phyloP scores from a whole-genome alignment of 176 grass and related monocot genomes.

The Cymbopogon citratus region DNA sequence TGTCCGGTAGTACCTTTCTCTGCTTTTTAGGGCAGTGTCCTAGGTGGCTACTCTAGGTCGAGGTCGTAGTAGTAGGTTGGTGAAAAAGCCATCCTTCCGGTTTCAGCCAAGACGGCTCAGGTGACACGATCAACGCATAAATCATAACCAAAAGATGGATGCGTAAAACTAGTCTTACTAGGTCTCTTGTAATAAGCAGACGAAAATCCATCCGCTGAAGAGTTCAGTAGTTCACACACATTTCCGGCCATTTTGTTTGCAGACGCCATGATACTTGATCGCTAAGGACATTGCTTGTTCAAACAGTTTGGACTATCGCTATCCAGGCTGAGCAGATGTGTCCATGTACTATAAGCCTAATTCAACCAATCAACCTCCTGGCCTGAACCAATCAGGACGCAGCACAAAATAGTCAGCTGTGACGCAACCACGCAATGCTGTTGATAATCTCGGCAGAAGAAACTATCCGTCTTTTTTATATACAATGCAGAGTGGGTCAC shows the following conservation, averaged over 20 bases:
- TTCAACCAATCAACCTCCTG: not conserved
- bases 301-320: not conserved
- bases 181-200: not conserved
- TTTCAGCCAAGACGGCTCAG: not conserved
- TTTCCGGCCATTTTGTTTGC: not conserved
- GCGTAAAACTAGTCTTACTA: not conserved
- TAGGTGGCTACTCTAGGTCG: not conserved
- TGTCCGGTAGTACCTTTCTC: not conserved
- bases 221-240: not conserved
- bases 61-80: not conserved
- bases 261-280: not conserved
- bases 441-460: not conserved
- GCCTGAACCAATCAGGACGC: not conserved
- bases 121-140: not conserved
- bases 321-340: not conserved
- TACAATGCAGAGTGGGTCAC: too few species aligned
- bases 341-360: not conserved
- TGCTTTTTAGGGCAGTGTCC: not conserved
- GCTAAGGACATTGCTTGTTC: not conserved
- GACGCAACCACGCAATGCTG: not conserved
- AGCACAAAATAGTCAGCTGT: not conserved
- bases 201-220: not conserved
- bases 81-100: conserved; percentile 2
- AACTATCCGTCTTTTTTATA: not conserved
- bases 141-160: not conserved